A percentile compares a stretch with the other conserved stretches of the same genome.
These are phyloP conservation scores for Psophocarpus tetragonolobus DNA, from an alignment of 306 rosid genomes.

Conservation along the genomic window DNA sequence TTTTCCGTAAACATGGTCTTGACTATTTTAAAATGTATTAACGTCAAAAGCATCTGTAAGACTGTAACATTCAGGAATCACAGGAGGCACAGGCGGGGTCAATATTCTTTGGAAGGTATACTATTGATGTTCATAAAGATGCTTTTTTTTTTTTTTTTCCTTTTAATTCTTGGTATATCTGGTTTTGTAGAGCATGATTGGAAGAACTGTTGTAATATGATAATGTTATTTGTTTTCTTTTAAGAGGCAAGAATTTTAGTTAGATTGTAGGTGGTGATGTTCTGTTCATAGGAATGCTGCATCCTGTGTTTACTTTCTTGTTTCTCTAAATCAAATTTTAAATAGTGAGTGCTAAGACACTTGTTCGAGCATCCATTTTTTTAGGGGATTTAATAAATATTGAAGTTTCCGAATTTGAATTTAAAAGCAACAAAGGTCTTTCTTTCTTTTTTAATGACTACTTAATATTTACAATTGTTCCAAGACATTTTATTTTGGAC, in stretches of 20 bases:
- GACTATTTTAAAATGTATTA: neutral
- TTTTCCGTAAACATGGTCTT: neutral
- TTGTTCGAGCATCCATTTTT: neutral
- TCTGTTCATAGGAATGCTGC: neutral
- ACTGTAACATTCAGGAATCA: neutral
- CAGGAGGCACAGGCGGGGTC: neutral
- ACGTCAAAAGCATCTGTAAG: neutral
- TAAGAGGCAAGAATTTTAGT: neutral
- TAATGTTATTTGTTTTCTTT: neutral
- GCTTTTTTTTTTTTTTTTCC: neutral
- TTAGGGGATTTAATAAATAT: neutral
- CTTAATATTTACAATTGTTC: neutral
- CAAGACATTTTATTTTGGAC: too few relatives aligned
- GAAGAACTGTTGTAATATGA: neutral
- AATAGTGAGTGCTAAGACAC: neutral
- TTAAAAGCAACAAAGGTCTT: neutral
- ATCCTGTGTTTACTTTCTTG: neutral
- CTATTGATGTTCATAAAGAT: neutral
- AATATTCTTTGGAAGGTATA: constrained; percentile 10
- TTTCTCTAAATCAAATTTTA: neutral
- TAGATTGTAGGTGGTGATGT: neutral
- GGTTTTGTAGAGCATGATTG: neutral
- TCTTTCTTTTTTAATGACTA: neutral
- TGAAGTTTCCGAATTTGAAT: constrained; percentile 9
- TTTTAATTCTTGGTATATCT: neutral